A percentile compares a stretch with the other conserved stretches of the same genome.
phyloP scores from a whole-genome alignment of 495 filamentous ascomycete genomes.

The Coniosporium apollinis region DNA sequence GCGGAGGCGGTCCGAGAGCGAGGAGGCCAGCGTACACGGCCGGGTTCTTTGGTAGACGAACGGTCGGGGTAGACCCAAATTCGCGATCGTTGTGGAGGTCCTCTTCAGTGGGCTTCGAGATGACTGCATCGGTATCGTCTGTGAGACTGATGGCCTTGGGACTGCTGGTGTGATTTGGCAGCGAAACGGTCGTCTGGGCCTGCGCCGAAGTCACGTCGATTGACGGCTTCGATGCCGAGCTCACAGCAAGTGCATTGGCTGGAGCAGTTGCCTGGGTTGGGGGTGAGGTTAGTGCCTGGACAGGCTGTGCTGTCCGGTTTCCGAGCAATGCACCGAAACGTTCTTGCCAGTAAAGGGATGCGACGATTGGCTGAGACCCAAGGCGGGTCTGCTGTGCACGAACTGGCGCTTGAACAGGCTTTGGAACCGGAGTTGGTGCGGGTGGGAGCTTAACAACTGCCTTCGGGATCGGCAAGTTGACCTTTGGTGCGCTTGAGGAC shows the following conservation, averaged over 20 bases:
- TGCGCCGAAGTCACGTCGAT: conserved; percentile 11
- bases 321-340: conserved; percentile 15
- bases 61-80: conserved; percentile 21
- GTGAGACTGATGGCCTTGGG: conserved; percentile 7
- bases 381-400: conserved; percentile 1
- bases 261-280: conserved; percentile 9
- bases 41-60: conserved; percentile 12
- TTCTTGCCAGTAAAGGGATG: conserved; percentile 10
- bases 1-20: too few relatives aligned
- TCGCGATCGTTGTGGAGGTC: conserved; percentile 23
- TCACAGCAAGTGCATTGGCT: conserved; percentile 9
- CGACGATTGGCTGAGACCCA: conserved; percentile 6
- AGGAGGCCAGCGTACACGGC: background rate
- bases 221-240: conserved; percentile 13
- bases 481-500: conserved; percentile 13
- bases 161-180: conserved; percentile 9
- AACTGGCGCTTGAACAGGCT: conserved; percentile 10
- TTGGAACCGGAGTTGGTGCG: conserved; percentile 4
- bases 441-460: conserved; percentile 22
- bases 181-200: conserved; percentile 17
- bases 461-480: conserved; percentile 20
- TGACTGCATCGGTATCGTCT: conserved; percentile 16
- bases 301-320: conserved; percentile 7
- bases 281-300: conserved; percentile 12
- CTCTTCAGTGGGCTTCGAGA: conserved; percentile 18